These are phyloP conservation scores for Boletus pseudo-olivaceus DNA, from an alignment of 768 basidiomycete species.

Conservation along the genomic window DNA sequence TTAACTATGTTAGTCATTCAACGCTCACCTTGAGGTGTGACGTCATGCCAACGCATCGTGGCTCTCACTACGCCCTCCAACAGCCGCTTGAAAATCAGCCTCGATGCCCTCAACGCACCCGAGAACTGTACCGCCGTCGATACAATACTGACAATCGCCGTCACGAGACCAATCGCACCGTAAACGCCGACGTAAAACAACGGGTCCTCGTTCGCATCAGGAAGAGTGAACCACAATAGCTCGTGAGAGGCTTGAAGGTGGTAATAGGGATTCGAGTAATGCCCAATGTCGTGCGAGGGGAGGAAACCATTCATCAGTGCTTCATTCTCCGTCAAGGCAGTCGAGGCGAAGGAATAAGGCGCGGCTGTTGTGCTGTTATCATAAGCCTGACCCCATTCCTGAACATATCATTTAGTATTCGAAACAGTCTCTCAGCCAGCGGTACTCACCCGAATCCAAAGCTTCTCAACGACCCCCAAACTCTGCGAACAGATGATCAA, in stretches of 20 bases:
- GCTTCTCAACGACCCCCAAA: constrained; percentile 28
- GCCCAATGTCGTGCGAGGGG: constrained; percentile 15
- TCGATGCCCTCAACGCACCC: constrained; percentile 40
- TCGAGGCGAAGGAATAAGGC: constrained; percentile 20
- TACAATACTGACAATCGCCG: constrained; percentile 44
- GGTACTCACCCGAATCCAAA: constrained; percentile 28
- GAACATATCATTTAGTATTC: not conserved
- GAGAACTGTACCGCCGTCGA: constrained; percentile 56
- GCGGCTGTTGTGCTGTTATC: not conserved
- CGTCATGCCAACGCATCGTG: constrained; percentile 83
- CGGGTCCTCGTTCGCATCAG: constrained; percentile 55
- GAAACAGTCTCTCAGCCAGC: not conserved
- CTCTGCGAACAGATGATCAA: constrained; percentile 25
- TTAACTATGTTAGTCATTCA: not conserved
- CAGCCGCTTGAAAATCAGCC: constrained; percentile 45
- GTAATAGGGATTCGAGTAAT: constrained; percentile 15
- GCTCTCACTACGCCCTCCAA: constrained; percentile 71
- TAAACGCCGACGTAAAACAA: constrained; percentile 72
- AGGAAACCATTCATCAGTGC: constrained; percentile 24
- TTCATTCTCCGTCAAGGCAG: constrained; percentile 28
- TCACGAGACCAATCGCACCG: constrained; percentile 53
- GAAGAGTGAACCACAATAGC: constrained; percentile 29
- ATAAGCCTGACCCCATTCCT: constrained; percentile 32
- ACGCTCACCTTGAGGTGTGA: constrained; percentile 66
- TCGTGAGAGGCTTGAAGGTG: constrained; percentile 13